Percentiles rank a stretch among this genome's conserved stretches.
phyloP scores from a whole-genome alignment of 768 basidiomycete genomes.

The Hirschioporus abietinus region DNA sequence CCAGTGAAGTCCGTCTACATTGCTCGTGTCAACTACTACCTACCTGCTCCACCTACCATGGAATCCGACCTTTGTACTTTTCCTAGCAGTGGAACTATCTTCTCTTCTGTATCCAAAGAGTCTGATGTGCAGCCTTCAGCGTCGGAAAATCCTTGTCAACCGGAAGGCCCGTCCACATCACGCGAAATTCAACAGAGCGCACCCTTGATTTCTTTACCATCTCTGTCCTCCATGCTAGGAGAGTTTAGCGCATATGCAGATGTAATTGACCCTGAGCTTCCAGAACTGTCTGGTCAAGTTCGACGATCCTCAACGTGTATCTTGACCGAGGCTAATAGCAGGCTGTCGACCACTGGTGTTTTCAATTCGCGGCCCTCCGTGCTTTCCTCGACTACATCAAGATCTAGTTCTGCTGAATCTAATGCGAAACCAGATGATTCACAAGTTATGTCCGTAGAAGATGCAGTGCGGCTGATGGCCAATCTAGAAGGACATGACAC shows the following conservation, averaged over 20 bases:
- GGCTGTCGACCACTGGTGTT: neutral
- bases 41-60: neutral
- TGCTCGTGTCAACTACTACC: neutral
- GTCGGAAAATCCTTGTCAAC: neutral
- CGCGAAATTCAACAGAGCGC: neutral
- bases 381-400: neutral
- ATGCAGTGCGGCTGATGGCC: neutral
- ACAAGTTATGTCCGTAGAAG: neutral
- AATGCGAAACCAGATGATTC: neutral
- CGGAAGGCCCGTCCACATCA: neutral
- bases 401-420: neutral
- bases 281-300: neutral
- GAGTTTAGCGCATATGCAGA: neutral
- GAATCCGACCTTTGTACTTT: neutral
- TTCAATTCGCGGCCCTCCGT: neutral
- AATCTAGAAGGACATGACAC: neutral
- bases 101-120: neutral
- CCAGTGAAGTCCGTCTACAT: neutral
- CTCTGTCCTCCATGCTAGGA: neutral
- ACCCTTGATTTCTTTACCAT: neutral
- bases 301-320: neutral
- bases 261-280: neutral
- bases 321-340: neutral
- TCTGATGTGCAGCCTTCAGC: neutral
- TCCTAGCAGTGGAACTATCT: neutral